These are phyloP conservation scores for Drosera spatulata DNA, from an alignment of 179 eudicot species.

Conservation along the genomic window DNA sequence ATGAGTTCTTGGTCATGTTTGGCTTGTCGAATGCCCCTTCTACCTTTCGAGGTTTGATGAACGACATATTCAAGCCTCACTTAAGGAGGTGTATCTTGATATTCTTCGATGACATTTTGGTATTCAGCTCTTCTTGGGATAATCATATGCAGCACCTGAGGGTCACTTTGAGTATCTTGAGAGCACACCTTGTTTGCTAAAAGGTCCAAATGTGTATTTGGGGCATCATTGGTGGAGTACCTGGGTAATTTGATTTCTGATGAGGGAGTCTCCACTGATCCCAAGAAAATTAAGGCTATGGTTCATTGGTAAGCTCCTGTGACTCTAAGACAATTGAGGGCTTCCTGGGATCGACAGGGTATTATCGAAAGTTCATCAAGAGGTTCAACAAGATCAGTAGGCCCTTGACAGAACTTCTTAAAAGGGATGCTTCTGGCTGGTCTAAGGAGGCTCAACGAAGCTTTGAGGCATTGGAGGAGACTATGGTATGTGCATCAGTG, in stretches of 20 bases:
- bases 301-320: background rate
- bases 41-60: slow-evolving; percentile 2
- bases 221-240: background rate
- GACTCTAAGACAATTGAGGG: background rate
- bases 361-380: background rate
- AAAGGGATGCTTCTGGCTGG: slow-evolving; percentile 1
- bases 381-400: background rate
- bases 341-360: background rate
- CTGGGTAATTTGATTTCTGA: background rate
- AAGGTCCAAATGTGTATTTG: slow-evolving; percentile 4
- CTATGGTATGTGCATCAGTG: background rate
- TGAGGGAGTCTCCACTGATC: background rate
- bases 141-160: background rate
- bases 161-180: background rate
- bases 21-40: slow-evolving; percentile 2
- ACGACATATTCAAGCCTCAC: too few relatives aligned
- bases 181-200: background rate
- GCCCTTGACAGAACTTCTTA: slow-evolving; percentile 3
- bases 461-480: background rate
- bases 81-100: too few relatives aligned
- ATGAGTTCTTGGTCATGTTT: slow-evolving; percentile 1
- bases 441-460: background rate
- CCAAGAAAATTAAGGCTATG: background rate
- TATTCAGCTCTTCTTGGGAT: background rate
- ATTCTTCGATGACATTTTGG: too few relatives aligned